phyloP scores from a whole-genome alignment of 129 eudicot genomes.

The Oenanthe sinensis region DNA sequence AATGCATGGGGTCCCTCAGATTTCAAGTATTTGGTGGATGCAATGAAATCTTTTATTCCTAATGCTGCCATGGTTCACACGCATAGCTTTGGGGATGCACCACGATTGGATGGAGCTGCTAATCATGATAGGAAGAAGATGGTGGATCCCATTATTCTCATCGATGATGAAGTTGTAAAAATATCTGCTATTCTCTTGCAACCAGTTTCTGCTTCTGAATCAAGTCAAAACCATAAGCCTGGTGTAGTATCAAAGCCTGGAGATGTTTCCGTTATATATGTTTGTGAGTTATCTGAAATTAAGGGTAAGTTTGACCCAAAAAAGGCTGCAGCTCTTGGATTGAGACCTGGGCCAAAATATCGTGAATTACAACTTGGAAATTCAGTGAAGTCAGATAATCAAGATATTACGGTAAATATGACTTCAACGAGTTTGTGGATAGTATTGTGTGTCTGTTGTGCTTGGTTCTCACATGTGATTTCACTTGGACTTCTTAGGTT shows the following conservation, averaged over 20 bases:
- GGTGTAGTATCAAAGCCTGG: conserved; percentile 41
- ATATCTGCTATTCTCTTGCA: conserved; percentile 67
- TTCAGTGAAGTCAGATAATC: conserved; percentile 62
- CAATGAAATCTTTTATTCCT: conserved; percentile 86
- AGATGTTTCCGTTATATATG: conserved; percentile 71
- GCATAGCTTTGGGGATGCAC: conserved; percentile 57
- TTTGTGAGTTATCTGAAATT: conserved; percentile 81
- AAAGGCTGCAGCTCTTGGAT: conserved; percentile 76
- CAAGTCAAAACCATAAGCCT: conserved; percentile 10
- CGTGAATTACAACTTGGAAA: conserved; percentile 72
- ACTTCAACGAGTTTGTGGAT: background rate
- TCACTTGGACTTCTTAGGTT: conserved; percentile 32
- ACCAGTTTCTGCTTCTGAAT: conserved; percentile 23
- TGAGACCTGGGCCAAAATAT: conserved; percentile 80
- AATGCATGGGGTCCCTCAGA: conserved; percentile 95
- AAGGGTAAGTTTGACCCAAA: conserved; percentile 79
- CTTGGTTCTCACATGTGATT: background rate
- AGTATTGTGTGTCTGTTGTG: background rate
- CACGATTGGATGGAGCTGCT: conserved; percentile 26
- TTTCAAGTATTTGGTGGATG: conserved; percentile 61
- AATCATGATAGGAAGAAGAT: conserved; percentile 19
- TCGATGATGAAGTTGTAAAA: conserved; percentile 83
- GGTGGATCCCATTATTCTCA: conserved; percentile 48
- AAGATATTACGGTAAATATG: conserved; percentile 49
- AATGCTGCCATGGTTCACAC: conserved; percentile 95